phyloP scores from a whole-genome alignment of 2,329 filamentous ascomycete genomes.

The Fusarium lateritium region DNA sequence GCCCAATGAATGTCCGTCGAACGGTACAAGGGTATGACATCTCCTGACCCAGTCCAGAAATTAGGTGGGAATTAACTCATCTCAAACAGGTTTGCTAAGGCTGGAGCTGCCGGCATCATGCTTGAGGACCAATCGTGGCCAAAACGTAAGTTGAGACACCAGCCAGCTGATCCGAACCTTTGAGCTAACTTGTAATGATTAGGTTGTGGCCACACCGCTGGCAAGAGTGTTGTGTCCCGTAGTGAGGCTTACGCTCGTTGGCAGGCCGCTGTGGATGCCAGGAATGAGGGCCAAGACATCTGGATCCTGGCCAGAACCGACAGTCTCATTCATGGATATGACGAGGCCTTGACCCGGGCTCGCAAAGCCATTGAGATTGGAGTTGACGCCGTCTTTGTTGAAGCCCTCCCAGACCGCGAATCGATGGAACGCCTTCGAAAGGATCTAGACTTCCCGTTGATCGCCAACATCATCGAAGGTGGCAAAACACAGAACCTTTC shows the following conservation, averaged over 20 bases:
- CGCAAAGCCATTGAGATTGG: constrained; percentile 60
- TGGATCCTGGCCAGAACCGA: constrained; percentile 63
- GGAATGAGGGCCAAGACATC: constrained; percentile 61
- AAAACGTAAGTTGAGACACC: constrained; percentile 55
- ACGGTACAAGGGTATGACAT: constrained; percentile 56
- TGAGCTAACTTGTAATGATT: neutral
- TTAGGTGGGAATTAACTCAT: neutral
- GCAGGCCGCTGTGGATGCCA: constrained; percentile 62
- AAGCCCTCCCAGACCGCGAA: constrained; percentile 61
- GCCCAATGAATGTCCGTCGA: constrained; percentile 62
- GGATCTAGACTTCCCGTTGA: constrained; percentile 56
- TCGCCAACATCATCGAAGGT: constrained; percentile 58
- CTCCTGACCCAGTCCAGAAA: rapidly evolving
- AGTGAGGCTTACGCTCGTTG: constrained; percentile 62
- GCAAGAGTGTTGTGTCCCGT: constrained; percentile 61
- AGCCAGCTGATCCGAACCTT: too few species aligned
- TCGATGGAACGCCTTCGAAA: constrained; percentile 57
- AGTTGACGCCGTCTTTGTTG: constrained; percentile 60
- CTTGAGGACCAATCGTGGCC: constrained; percentile 66
- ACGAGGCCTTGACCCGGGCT: constrained; percentile 60
- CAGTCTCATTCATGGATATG: constrained; percentile 58
- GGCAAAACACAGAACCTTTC: constrained; percentile 55
- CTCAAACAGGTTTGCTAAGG: constrained; percentile 55
- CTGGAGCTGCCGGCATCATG: constrained; percentile 58
- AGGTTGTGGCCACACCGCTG: constrained; percentile 59